Conservation (phyloP, 1,284 basidiomycete species). For the Agroathelia rolfsii region DNA sequence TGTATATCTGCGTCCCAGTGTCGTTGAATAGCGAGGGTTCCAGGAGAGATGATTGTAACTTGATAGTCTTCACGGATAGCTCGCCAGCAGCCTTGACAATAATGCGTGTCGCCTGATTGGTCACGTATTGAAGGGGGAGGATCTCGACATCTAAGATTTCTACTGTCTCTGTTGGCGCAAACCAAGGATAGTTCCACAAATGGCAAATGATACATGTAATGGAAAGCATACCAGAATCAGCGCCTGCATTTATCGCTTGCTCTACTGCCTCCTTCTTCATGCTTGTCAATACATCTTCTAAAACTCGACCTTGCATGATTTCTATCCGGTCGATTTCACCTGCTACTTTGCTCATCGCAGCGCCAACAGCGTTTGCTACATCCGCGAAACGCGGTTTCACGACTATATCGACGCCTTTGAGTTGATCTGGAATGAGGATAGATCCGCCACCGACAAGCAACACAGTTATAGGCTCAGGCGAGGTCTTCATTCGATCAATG, state of each 20-base stretch:
- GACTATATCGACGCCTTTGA: constrained; percentile 37
- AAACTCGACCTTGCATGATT: constrained; percentile 26
- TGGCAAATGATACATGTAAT: constrained; percentile 40
- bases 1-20: constrained; percentile 6
- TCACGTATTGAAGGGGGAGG: constrained; percentile 31
- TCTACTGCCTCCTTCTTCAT: constrained; percentile 34
- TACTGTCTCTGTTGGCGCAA: constrained; percentile 19
- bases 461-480: constrained; percentile 33
- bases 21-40: background rate
- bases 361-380: constrained; percentile 50
- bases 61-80: too few relatives aligned
- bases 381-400: constrained; percentile 38
- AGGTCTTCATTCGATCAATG: constrained; percentile 50
- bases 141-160: background rate
- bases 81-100: constrained; percentile 40
- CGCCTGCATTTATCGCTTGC: constrained; percentile 35
- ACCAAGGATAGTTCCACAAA: constrained; percentile 22
- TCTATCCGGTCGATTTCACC: constrained; percentile 32
- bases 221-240: constrained; percentile 26
- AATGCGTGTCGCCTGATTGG: constrained; percentile 38
- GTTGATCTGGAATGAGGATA: constrained; percentile 31
- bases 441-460: constrained; percentile 45
- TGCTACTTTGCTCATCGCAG: constrained; percentile 34
- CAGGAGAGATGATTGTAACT: background rate
- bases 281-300: constrained; percentile 30